phyloP scores from a whole-genome alignment of 78 protist species.

The Acrasis kona region DNA sequence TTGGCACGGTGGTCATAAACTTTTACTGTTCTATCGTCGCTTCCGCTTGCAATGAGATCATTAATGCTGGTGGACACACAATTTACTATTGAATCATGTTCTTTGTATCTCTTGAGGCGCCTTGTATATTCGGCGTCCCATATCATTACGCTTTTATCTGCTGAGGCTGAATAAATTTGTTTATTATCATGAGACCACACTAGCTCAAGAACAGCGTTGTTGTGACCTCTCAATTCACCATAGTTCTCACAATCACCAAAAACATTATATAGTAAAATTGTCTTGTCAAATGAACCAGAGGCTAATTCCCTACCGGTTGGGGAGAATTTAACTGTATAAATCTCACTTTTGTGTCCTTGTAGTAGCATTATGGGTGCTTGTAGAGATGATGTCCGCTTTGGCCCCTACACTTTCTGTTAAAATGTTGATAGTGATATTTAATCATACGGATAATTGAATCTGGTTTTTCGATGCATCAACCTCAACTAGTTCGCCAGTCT shows the following conservation, averaged over 20 bases:
- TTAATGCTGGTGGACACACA: neutral
- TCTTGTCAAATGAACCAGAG: neutral
- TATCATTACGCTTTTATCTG: slow-evolving; percentile 9
- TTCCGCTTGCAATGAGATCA: neutral
- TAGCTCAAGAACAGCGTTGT: neutral
- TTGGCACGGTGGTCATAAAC: slow-evolving; percentile 16
- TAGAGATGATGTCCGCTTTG: neutral
- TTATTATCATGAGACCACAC: neutral
- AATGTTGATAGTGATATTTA: too few relatives aligned
- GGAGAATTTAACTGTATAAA: neutral
- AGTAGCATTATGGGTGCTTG: neutral
- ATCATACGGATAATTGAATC: too few relatives aligned
- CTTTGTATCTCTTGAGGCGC: neutral
- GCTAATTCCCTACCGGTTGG: neutral
- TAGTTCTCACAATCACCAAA: neutral
- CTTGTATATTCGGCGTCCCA: slow-evolving; percentile 9
- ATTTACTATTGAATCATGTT: neutral
- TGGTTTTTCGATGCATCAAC: too few relatives aligned
- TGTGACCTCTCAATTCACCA: neutral
- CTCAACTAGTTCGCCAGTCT: too few relatives aligned
- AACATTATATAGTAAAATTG: neutral
- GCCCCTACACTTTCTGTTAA: neutral
- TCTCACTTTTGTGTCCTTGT: neutral
- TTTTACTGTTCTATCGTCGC: slow-evolving; percentile 14
- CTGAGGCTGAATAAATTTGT: neutral